Percentiles rank a stretch among this genome's conserved stretches.
Conservation (phyloP, 2,329 filamentous ascomycete species). For the Graphilbum fragrans region DNA sequence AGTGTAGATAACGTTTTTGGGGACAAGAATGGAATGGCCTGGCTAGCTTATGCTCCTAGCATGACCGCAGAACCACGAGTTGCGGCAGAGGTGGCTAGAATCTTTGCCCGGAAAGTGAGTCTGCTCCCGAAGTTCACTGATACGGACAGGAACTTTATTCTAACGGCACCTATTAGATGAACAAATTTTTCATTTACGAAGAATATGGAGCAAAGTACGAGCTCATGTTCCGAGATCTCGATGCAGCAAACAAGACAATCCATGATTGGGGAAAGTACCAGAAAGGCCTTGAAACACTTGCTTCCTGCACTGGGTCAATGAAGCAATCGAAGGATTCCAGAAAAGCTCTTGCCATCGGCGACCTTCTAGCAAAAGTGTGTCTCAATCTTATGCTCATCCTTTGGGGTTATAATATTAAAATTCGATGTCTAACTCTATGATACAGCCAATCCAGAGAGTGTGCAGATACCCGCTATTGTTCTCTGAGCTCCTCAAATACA, state of each 20-base stretch:
- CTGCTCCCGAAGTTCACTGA: neutral
- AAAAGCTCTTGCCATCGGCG: slow-evolving; percentile 70
- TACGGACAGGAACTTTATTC: neutral
- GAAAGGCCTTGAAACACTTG: slow-evolving; percentile 72
- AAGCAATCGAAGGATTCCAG: slow-evolving; percentile 51
- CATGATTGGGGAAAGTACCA: slow-evolving; percentile 72
- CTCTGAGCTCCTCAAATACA: slow-evolving; percentile 68
- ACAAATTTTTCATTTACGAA: slow-evolving; percentile 75
- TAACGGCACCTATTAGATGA: slow-evolving; percentile 42
- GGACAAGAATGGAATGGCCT: slow-evolving; percentile 22
- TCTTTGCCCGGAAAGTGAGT: slow-evolving; percentile 46
- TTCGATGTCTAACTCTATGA: neutral
- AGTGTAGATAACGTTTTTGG: slow-evolving; percentile 35
- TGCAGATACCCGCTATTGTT: slow-evolving; percentile 88
- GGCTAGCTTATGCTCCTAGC: slow-evolving; percentile 34
- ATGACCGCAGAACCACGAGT: slow-evolving; percentile 46
- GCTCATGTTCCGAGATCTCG: slow-evolving; percentile 67
- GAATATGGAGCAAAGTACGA: slow-evolving; percentile 88
- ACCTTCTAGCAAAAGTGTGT: slow-evolving; percentile 77
- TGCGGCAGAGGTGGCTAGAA: slow-evolving; percentile 46
- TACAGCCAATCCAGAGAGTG: slow-evolving; percentile 77
- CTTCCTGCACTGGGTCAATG: slow-evolving; percentile 60
- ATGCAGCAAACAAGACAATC: slow-evolving; percentile 53
- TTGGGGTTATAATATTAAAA: too few species aligned
- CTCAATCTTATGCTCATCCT: neutral